These are phyloP conservation scores for Sphaerulina vaccinii DNA, from an alignment of 2,329 filamentous ascomycete species.

Conservation along the genomic window DNA sequence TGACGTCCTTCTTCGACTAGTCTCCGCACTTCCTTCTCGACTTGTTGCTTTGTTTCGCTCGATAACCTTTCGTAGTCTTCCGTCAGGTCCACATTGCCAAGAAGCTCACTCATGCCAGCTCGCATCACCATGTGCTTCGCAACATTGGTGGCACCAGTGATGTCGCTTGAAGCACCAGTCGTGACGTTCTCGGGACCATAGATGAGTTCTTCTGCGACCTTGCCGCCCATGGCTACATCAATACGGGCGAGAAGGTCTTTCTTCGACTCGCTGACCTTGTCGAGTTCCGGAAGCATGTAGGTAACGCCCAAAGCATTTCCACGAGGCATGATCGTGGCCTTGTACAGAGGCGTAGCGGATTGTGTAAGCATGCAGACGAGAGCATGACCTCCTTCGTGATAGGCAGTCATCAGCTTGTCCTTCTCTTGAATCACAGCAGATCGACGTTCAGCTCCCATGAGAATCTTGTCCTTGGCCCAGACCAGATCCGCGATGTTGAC, in stretches of 20 bases:
- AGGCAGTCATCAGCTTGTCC: slow-evolving; percentile 94
- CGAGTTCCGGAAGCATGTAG: slow-evolving; percentile 82
- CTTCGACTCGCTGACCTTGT: slow-evolving; percentile 86
- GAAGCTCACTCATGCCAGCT: slow-evolving; percentile 81
- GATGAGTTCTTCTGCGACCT: slow-evolving; percentile 85
- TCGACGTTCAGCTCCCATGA: slow-evolving; percentile 91
- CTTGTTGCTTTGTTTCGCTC: slow-evolving; percentile 78
- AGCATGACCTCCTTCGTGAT: slow-evolving; percentile 93
- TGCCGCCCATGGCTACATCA: slow-evolving; percentile 79
- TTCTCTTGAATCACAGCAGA: slow-evolving; percentile 88
- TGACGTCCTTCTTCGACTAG: slow-evolving; percentile 78
- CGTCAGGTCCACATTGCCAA: slow-evolving; percentile 87
- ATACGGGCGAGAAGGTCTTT: slow-evolving; percentile 78
- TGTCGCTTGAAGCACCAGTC: slow-evolving; percentile 80
- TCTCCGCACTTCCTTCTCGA: slow-evolving; percentile 84
- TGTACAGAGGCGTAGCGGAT: slow-evolving; percentile 78
- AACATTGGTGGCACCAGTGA: slow-evolving; percentile 74
- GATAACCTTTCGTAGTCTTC: slow-evolving; percentile 79
- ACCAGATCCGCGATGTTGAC: slow-evolving; percentile 82
- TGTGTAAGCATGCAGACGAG: slow-evolving; percentile 83
- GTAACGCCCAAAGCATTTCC: slow-evolving; percentile 85
- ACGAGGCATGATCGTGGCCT: slow-evolving; percentile 93
- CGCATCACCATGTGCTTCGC: slow-evolving; percentile 86
- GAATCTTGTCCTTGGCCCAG: slow-evolving; percentile 97
- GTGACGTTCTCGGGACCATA: slow-evolving; percentile 91